These are phyloP conservation scores for Daucus carota DNA, from an alignment of 129 eudicot species.

Conservation along the genomic window DNA sequence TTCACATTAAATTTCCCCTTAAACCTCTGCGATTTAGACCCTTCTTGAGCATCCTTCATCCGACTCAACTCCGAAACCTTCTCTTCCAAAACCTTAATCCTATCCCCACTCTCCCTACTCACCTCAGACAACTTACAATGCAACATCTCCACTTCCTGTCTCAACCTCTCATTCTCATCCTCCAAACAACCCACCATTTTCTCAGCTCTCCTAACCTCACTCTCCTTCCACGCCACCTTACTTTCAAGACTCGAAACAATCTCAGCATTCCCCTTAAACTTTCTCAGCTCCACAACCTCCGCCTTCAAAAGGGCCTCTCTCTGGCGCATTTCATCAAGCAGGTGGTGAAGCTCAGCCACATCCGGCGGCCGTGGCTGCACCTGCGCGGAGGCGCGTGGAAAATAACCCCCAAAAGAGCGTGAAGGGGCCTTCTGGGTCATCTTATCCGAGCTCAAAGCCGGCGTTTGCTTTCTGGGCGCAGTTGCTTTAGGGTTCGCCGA, in stretches of 20 bases:
- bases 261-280: slow-evolving; percentile 50
- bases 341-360: slow-evolving; percentile 69
- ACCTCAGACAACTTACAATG: slow-evolving; percentile 43
- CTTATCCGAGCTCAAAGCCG: slow-evolving; percentile 28
- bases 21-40: slow-evolving; percentile 33
- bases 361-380: slow-evolving; percentile 96
- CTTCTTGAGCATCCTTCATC: slow-evolving; percentile 21
- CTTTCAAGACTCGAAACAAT: slow-evolving; percentile 59
- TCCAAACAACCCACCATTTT: slow-evolving; percentile 55
- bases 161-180: slow-evolving; percentile 55
- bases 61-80: slow-evolving; percentile 21
- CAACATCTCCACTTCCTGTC: slow-evolving; percentile 58
- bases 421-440: slow-evolving; percentile 44
- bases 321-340: slow-evolving; percentile 64
- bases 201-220: slow-evolving; percentile 21
- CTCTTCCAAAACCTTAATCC: slow-evolving; percentile 21
- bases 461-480: slow-evolving; percentile 26
- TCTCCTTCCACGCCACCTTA: slow-evolving; percentile 44
- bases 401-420: slow-evolving; percentile 76
- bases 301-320: slow-evolving; percentile 60
- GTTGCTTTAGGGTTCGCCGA: slow-evolving; percentile 26
- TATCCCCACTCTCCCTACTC: slow-evolving; percentile 36
- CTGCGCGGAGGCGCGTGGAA: slow-evolving; percentile 86
- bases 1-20: slow-evolving; percentile 47
- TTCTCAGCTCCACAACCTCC: slow-evolving; percentile 64